Base-by-base conservation (phyloP, 192 early-diverging fungal genomes). In the Entomortierella beljakovae region DNA sequence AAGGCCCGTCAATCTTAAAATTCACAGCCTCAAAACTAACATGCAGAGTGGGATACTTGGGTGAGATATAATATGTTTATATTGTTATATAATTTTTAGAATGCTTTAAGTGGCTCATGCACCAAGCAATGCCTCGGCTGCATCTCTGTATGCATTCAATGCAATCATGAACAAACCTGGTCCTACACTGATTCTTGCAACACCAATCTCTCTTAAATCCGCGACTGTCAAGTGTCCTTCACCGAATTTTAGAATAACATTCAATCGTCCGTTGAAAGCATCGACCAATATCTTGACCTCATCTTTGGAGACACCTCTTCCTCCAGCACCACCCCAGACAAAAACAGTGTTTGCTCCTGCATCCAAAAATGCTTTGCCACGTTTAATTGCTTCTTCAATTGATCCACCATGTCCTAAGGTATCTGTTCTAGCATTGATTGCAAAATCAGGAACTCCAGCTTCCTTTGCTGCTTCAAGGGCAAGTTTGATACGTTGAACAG, bases 381-480 rank as follows among this genome's bases (percentile, higher is more conserved):
- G 40, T n/a, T 52, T 48, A 40, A 84, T 73, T 4, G 70, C 83
- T 4, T 84, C 82, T 20, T 79, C 71, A 28, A 81, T 57, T 35
- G 70, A 43, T 10, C 81, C 82, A 50, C 64, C 57, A 16, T 37
- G 37, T 1, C 35, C 43, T n/a, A 84, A 33, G 8, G 68, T 61
- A 48, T 84, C 83, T 33, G 74, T 80, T n/a, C 82, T 67, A 0
- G 83, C 83, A 38, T 83, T 84, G 74, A 84, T 50, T n/a, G 83
- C 81, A 73, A 84, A 84, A 54, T 84, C 82, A 2, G 83, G 81
- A 1, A 82, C 81, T 8, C 83, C 83, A 1, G 57, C 43, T 25
- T 64, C 60, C 23, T 54, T 77, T 3, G 83, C 81, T 1, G 68
- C 63, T 50, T 57, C 64, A 28, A 72, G 29, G 1, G 75, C 79